Evolutionary conservation across 805 yeast genomes (phyloP), one percentile per base, ranked within the genome.

Genomic region (Monosporozyma solicola): DNA sequence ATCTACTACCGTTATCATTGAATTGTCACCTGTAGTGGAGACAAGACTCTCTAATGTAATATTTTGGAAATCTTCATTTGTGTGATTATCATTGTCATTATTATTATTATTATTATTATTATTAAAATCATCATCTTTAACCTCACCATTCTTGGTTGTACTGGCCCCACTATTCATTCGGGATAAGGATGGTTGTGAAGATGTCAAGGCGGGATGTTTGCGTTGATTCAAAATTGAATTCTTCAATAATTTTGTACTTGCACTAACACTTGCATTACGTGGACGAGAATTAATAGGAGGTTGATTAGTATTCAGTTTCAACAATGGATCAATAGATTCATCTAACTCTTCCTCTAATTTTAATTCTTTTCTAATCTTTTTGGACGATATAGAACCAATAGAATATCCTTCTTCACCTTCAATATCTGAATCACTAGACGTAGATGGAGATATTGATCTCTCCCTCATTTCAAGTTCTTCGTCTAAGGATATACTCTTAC

Each of bases 1-100:
- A 54, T 79, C 83, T 13, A 78, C 72, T 5, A 89, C 83, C 13
- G 80, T 74, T 2, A 80, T 76, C 16, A 46, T 20, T 32, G 48
- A 35, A 31, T 33, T 20, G 22, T 20, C 41, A 0, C 85, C 72
- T 51, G 74, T 71, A 2, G 84, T 79, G 0, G 82, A 74, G 0
- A 83, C 79, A 52, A 84, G 62, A 47, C 76, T 78, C 59, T 81
- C 87, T 47, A 85, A 68, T 1, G 85, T 80, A 35, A 32, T 37
- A 47, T 35, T 47, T 16, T n/a, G 20, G 27, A 10, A 24, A 35
- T 22, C 27, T 9, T n/a, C 32, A 35, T 5, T 27, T 32, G 16
- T 35, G 39, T 15, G 5, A 3, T 11, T 24, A 15, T 5, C 15
- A 33, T 35, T 32, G 11, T 25, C 33, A 15, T 24, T 10, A 9